Evolutionary conservation across 2,329 filamentous ascomycete species (phyloP), one percentile per base, ranked within the genome.

Genomic region (Sordariomycetes sp.): DNA sequence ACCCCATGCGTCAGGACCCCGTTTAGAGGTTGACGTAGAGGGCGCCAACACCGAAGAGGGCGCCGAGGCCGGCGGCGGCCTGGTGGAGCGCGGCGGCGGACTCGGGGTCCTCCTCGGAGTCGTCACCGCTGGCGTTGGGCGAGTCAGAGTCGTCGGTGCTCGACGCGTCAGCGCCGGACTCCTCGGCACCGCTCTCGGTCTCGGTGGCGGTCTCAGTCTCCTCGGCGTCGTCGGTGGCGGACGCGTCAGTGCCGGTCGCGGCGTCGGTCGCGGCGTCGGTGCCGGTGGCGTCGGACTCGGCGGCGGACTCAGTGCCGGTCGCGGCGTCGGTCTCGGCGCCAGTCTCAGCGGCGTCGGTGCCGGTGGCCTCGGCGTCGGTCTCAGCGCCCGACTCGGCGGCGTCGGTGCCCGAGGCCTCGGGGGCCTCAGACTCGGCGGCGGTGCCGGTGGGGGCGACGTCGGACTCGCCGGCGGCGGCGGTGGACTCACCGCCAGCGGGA

Each of bases 31-130:
- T 76, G 63, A 65, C 69, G 53, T 76, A 61, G 55, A 75, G 58
- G 55, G 73, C 76, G 2, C 72, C 74, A 62, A 74, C 76, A 25
- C 74, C 76, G 54, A 77, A 65, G 59, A 78, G 67, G 25, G 74
- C 75, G 35, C 74, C 74, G 53, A 78, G 65, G 22, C 70, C 74
- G 50, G 76, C 62, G 32, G 69, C 73, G 32, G 68, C 75, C 17
- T 73, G 76, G 60, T 68, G 69, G 57, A 65, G 63, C 52, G 70
- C 65, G 25, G 24, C 51, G 53, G 45, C 45, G 22, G 8, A 20
- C 20, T 24, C 45, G 45, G 20, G 17, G n/a, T 50, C 45, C 15
- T 45, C 39, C 39, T 45, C 45, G n/a, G n/a, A 22, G 45, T 22
- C 22, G n/a, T 22, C 45, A 2, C 1, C 1, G 45, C 20, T 24